phyloP scores from a whole-genome alignment of 805 yeast species.

The Groenewaldozyma tartarivorans region DNA sequence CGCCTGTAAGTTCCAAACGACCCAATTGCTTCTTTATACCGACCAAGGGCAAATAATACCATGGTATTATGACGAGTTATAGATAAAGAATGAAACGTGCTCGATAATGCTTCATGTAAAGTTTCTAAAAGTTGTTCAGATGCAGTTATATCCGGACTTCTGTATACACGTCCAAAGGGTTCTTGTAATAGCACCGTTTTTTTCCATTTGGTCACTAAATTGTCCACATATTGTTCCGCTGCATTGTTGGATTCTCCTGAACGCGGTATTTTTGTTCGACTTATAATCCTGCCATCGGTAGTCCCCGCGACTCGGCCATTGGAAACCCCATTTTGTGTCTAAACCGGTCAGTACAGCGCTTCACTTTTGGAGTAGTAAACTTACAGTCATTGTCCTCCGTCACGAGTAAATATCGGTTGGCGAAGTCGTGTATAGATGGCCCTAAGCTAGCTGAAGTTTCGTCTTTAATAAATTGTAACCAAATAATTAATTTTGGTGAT shows the following conservation, averaged over 20 bases:
- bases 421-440: no score
- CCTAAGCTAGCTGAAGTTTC: no score
- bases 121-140: constrained; percentile 13
- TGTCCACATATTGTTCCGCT: constrained; percentile 17
- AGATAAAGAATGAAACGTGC: constrained; percentile 28
- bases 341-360: no score
- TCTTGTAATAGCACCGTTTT: constrained; percentile 9
- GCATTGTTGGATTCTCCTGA: constrained; percentile 17
- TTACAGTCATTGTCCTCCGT: no score
- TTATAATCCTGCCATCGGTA: no score
- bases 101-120: constrained; percentile 14
- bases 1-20: constrained; percentile 25
- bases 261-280: no score
- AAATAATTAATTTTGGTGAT: no score
- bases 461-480: no score
- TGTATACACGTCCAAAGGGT: background rate
- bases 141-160: constrained; percentile 4
- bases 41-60: constrained; percentile 20
- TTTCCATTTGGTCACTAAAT: constrained; percentile 18
- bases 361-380: no score
- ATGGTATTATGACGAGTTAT: constrained; percentile 24
- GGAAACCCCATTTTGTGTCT: no score
- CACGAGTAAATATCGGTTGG: no score
- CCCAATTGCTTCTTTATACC: constrained; percentile 24
- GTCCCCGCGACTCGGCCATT: no score